A percentile compares a stretch with the other conserved stretches of the same genome.
These are phyloP conservation scores for Evansstolkia leycettana DNA, from an alignment of 495 filamentous ascomycete genomes.

Conservation along the genomic window DNA sequence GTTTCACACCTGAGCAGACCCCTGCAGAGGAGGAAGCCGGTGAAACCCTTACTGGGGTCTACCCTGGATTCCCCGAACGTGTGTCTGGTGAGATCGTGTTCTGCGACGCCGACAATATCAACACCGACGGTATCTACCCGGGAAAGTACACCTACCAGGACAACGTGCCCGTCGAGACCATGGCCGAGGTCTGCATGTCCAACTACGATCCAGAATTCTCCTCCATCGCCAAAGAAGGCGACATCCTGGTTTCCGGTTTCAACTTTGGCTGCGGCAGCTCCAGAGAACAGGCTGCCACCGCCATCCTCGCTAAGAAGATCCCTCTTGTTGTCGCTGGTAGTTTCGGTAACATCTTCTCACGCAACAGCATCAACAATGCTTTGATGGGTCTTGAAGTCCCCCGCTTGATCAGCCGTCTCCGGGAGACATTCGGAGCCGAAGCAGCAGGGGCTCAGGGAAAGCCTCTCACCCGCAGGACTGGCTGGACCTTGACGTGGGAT, in stretches of 20 bases:
- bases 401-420: constrained; percentile 52
- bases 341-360: constrained; percentile 79
- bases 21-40: constrained; percentile 10
- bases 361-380: constrained; percentile 90
- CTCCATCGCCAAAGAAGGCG: constrained; percentile 43
- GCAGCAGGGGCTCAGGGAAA: constrained; percentile 27
- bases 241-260: constrained; percentile 77
- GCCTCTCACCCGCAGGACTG: constrained; percentile 65
- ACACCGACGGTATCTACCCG: constrained; percentile 66
- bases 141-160: constrained; percentile 89
- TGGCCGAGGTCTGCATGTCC: constrained; percentile 83
- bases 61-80: constrained; percentile 39
- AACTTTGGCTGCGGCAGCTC: constrained; percentile 84
- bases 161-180: constrained; percentile 56
- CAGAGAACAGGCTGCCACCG: constrained; percentile 81
- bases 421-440: constrained; percentile 43
- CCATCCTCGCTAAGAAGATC: constrained; percentile 76
- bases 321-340: constrained; percentile 73
- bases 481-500: constrained; percentile 85
- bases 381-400: constrained; percentile 78
- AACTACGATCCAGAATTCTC: constrained; percentile 77
- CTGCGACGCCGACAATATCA: constrained; percentile 40
- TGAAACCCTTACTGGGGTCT: constrained; percentile 28
- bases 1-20: constrained; percentile 15
- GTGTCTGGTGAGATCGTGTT: constrained; percentile 42